Percentiles rank a stretch among this genome's conserved stretches.
Conservation (phyloP, 768 basidiomycete genomes). For the Mycena latifolia region DNA sequence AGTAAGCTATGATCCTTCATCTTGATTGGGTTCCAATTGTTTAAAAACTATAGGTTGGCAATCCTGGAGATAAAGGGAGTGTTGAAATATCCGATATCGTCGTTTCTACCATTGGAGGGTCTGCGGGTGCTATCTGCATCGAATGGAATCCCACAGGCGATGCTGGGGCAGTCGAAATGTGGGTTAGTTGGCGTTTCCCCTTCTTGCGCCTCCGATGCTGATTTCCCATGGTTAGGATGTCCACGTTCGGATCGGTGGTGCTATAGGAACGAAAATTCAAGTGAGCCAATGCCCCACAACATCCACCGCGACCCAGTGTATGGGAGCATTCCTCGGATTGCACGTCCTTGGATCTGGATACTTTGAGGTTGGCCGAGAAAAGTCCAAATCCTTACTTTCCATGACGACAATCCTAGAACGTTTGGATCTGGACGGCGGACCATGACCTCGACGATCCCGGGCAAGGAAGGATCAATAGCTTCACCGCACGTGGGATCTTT, state of each 20-base stretch:
- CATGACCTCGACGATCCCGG: conserved; percentile 61
- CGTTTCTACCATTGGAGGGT: conserved; percentile 53
- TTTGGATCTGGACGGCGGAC: conserved; percentile 69
- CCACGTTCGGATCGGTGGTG: conserved; percentile 38
- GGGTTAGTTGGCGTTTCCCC: conserved; percentile 31
- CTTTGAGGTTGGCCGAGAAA: conserved; percentile 50
- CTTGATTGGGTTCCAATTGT: neutral
- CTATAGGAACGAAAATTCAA: conserved; percentile 49
- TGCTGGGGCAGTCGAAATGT: conserved; percentile 37
- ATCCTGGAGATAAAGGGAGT: conserved; percentile 44
- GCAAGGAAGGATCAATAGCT: conserved; percentile 53
- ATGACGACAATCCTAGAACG: conserved; percentile 27
- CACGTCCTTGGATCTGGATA: conserved; percentile 52
- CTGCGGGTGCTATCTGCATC: conserved; percentile 57
- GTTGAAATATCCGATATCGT: conserved; percentile 58
- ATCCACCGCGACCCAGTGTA: conserved; percentile 49
- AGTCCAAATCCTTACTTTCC: neutral
- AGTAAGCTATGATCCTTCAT: conserved; percentile 6
- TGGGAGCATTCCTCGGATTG: conserved; percentile 60
- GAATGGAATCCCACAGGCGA: conserved; percentile 48
- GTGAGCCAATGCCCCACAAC: conserved; percentile 44
- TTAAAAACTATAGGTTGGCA: conserved; percentile 36
- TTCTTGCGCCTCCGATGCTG: neutral
- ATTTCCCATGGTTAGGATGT: conserved; percentile 29
- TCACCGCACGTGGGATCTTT: conserved; percentile 64